These are phyloP conservation scores for Claviceps arundinis DNA, from an alignment of 2,329 filamentous ascomycete genomes.

Conservation along the genomic window DNA sequence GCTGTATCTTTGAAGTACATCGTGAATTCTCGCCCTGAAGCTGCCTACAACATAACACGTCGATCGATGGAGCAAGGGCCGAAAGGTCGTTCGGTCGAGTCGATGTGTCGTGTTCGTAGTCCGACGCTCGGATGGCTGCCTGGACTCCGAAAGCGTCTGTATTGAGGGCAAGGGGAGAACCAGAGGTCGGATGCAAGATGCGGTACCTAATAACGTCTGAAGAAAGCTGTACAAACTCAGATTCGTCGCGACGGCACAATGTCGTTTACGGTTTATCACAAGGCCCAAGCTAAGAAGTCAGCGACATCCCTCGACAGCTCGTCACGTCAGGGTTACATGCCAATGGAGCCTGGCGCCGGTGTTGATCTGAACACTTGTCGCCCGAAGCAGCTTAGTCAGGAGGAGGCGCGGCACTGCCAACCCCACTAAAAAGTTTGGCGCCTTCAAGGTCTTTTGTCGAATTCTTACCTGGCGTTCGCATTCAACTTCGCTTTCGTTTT, in stretches of 20 bases:
- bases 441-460: background rate
- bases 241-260: background rate
- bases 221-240: background rate
- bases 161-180: background rate
- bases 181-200: background rate
- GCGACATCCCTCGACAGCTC: background rate
- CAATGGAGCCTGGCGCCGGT: background rate
- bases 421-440: constrained; percentile 12
- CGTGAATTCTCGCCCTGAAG: background rate
- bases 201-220: background rate
- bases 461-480: background rate
- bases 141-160: background rate
- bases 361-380: constrained; percentile 2
- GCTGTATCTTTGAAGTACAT: constrained; percentile 35
- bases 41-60: constrained; percentile 2
- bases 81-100: background rate
- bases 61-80: background rate
- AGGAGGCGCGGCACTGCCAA: background rate
- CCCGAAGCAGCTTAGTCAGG: constrained; percentile 10
- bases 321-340: background rate
- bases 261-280: background rate
- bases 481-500: background rate
- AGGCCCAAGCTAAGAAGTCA: background rate
- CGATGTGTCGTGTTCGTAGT: background rate
- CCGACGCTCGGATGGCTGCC: background rate